Conservation (phyloP, 1,139 yeast species). For the Taiozyma sp. region DNA sequence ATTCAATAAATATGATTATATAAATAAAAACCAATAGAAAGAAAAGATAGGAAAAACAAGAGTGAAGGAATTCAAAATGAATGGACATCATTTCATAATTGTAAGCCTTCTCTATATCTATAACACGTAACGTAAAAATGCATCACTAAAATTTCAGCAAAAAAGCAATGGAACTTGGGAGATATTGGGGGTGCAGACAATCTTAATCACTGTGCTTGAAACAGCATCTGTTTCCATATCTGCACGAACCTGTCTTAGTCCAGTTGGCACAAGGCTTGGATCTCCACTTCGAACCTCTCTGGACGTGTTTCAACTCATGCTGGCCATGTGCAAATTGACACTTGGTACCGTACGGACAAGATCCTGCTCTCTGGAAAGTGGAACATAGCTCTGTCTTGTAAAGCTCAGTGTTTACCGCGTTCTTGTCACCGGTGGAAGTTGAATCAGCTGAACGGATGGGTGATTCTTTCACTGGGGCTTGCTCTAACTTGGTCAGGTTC, state of each 20-base stretch:
- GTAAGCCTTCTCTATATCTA: neutral
- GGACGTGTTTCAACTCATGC: slow-evolving; percentile 65
- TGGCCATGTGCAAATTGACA: slow-evolving; percentile 95
- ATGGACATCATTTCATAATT: neutral
- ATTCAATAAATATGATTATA: neutral
- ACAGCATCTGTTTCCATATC: slow-evolving; percentile 89
- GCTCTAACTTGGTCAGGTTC: slow-evolving; percentile 17
- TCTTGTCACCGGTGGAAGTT: slow-evolving; percentile 3
- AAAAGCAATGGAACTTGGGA: neutral
- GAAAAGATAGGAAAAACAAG: neutral
- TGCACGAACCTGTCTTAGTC: slow-evolving; percentile 75
- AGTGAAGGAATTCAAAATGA: neutral
- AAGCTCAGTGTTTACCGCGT: slow-evolving; percentile 58
- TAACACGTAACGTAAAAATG: neutral
- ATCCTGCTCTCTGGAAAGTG: slow-evolving; percentile 64
- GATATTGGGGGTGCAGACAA: neutral
- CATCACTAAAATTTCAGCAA: neutral
- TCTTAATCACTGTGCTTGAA: slow-evolving; percentile 62
- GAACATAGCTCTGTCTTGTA: slow-evolving; percentile 91
- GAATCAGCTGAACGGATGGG: slow-evolving; percentile 1
- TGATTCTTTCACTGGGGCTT: neutral
- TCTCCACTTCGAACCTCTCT: slow-evolving; percentile 81
- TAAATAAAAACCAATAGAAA: neutral
- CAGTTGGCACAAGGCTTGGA: slow-evolving; percentile 91
- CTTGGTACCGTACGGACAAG: slow-evolving; percentile 83